Conservation (phyloP, 495 filamentous ascomycete genomes). For the Hypoxylon cercidicola region DNA sequence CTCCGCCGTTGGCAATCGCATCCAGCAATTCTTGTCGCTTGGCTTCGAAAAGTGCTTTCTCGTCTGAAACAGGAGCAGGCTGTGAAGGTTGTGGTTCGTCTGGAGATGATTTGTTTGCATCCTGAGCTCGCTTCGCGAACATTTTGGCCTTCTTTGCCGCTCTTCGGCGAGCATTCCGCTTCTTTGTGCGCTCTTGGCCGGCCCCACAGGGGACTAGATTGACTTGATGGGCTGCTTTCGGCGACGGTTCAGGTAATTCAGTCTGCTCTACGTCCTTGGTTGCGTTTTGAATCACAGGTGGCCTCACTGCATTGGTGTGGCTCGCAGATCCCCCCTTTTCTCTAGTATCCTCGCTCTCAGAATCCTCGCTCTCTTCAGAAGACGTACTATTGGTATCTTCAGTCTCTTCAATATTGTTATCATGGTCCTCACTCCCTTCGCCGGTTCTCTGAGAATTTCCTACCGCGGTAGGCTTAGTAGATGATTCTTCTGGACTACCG, state of each 20-base stretch:
- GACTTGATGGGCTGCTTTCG: background rate
- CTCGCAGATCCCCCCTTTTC: constrained; percentile 1
- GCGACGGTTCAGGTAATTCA: background rate
- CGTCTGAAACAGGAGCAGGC: constrained; percentile 10
- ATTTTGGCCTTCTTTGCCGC: constrained; percentile 41
- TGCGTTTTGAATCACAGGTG: background rate
- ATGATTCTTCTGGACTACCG: constrained; percentile 42
- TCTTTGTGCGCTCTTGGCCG: constrained; percentile 52
- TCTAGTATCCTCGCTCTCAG: constrained; percentile 11
- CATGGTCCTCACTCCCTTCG: background rate
- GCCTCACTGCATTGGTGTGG: constrained; percentile 3
- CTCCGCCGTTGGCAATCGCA: constrained; percentile 39
- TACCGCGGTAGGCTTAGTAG: constrained; percentile 35
- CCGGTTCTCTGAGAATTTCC: constrained; percentile 42
- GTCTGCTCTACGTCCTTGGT: constrained; percentile 1
- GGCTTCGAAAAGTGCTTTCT: constrained; percentile 43
- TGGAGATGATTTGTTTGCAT: background rate
- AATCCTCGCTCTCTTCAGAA: constrained; percentile 34
- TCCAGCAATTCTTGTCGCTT: constrained; percentile 41
- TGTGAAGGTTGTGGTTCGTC: background rate
- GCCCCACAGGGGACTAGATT: constrained; percentile 44
- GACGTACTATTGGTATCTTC: constrained; percentile 15
- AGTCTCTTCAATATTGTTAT: constrained; percentile 7
- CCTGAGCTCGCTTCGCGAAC: constrained; percentile 14
- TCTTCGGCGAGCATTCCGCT: constrained; percentile 56